Base-by-base conservation (phyloP, 75 land plant species). In the Adiantum capillusveneris region DNA sequence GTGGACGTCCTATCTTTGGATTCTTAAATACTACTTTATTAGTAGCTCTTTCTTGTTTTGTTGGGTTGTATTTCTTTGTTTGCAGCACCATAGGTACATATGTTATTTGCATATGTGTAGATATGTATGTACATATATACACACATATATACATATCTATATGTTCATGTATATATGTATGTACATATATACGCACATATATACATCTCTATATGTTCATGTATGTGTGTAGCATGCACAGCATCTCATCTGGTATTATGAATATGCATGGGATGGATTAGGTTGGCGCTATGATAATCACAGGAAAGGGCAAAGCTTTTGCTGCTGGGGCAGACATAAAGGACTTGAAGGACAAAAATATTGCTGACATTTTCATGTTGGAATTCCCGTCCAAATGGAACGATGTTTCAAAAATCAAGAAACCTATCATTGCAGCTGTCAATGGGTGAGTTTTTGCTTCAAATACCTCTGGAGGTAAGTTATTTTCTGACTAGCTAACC, bases 251-350 rank as follows among this genome's bases (percentile, higher is more conserved):
- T n/a, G n/a, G n/a, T n/a, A n/a, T n/a, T n/a, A 3, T 34, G 37
- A 34, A 5, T 34, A 34, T 34, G 3, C 11, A 27, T 55, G 18
- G 57, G 31, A 27, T 55, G 57, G 12, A 55, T 9, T 24, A 72
- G 70, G 58, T 72, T 65, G 75, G 75, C 45, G 75, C 75, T 6
- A 66, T 72, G 30, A 63, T 72, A 18, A 65, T 72, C 29, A 64
- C 70, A 50, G 75, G 75, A 6, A 72, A 72, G 53, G 75, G 69
- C 25, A 72, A 72, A 41, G 75, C 75, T 0, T 72, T 72, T 59
- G 75, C 75, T 22, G 70, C 75, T 28, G 75, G 75, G 6, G 75
- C 67, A 42, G 75, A 72, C 63, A 72, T 72, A 49, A 65, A 66
- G 63, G 75, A 72, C 50, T 56, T 72, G 68, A 72, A 72, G 36